Evolutionary conservation across 306 rosid genomes (phyloP).

Genomic region (Trifolium subterraneum): DNA sequence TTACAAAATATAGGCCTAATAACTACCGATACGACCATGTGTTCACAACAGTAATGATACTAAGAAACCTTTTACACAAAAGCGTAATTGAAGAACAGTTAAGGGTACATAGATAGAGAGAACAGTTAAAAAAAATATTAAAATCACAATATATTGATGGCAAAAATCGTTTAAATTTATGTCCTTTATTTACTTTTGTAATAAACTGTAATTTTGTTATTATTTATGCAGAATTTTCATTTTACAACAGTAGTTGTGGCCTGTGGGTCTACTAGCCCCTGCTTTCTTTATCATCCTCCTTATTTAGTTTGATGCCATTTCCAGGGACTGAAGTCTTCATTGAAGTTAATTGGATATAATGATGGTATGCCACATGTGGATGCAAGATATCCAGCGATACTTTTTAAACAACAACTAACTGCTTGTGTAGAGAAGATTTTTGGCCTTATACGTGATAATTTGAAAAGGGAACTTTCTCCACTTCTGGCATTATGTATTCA

Average conservation of each 20-base stretch:
- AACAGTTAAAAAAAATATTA: neutral
- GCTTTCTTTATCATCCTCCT: slow-evolving; percentile 28
- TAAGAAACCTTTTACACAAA: neutral
- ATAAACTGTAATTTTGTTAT: neutral
- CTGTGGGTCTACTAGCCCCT: neutral
- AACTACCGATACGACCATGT: neutral
- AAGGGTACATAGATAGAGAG: neutral
- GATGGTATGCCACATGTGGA: slow-evolving; percentile 86
- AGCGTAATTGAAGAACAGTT: neutral
- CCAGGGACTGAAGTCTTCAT: slow-evolving; percentile 82
- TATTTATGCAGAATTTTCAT: neutral
- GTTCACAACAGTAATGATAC: neutral
- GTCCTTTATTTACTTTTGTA: neutral
- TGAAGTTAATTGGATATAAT: slow-evolving; percentile 75
- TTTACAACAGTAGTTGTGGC: neutral
- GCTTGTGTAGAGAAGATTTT: slow-evolving; percentile 98
- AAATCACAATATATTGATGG: neutral
- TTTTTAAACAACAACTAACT: slow-evolving; percentile 93
- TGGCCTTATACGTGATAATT: slow-evolving; percentile 90
- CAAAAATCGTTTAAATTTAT: neutral
- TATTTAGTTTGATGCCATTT: slow-evolving; percentile 45
- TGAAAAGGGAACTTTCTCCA: slow-evolving; percentile 90
- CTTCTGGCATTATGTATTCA: slow-evolving; percentile 85
- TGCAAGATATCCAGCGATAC: slow-evolving; percentile 95
- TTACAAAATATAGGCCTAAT: neutral